phyloP scores from a whole-genome alignment of 2,329 filamentous ascomycete species.

The Coleophoma crateriformis region DNA sequence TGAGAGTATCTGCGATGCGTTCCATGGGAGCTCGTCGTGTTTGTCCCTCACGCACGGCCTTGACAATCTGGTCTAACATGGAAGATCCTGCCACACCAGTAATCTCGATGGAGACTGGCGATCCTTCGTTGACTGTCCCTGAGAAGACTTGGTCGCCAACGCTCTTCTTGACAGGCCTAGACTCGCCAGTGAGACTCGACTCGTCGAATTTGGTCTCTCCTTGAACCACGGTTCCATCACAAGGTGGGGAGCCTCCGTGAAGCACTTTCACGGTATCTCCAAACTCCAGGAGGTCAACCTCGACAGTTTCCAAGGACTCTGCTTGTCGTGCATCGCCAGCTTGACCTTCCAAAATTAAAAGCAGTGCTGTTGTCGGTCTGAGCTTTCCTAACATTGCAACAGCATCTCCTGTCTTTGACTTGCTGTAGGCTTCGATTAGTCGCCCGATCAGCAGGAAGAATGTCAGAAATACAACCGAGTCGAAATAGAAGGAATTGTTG shows the following conservation, averaged over 20 bases:
- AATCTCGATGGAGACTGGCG: conserved; percentile 56
- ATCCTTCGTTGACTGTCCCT: conserved; percentile 68
- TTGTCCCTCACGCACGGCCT: conserved; percentile 72
- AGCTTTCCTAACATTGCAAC: conserved; percentile 75
- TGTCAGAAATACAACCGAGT: conserved; percentile 87
- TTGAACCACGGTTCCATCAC: conserved; percentile 65
- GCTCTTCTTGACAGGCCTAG: conserved; percentile 58
- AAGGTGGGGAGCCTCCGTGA: conserved; percentile 78
- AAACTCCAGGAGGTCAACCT: conserved; percentile 59
- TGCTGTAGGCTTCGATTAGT: conserved; percentile 85
- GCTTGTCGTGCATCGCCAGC: background rate
- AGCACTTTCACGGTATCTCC: conserved; percentile 71
- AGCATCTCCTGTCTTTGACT: conserved; percentile 83
- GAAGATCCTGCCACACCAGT: conserved; percentile 62
- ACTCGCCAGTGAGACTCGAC: conserved; percentile 81
- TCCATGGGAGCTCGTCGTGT: conserved; percentile 71
- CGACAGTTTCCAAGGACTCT: conserved; percentile 13
- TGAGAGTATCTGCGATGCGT: conserved; percentile 66
- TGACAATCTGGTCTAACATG: conserved; percentile 76
- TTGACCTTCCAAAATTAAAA: conserved; percentile 38
- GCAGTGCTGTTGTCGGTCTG: conserved; percentile 68
- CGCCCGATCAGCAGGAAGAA: conserved; percentile 74
- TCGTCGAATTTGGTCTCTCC: conserved; percentile 75
- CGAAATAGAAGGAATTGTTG: conserved; percentile 69
- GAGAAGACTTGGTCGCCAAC: conserved; percentile 62